These are phyloP conservation scores for Podila clonocystis DNA, from an alignment of 192 early-diverging fungal genomes.

Conservation along the genomic window DNA sequence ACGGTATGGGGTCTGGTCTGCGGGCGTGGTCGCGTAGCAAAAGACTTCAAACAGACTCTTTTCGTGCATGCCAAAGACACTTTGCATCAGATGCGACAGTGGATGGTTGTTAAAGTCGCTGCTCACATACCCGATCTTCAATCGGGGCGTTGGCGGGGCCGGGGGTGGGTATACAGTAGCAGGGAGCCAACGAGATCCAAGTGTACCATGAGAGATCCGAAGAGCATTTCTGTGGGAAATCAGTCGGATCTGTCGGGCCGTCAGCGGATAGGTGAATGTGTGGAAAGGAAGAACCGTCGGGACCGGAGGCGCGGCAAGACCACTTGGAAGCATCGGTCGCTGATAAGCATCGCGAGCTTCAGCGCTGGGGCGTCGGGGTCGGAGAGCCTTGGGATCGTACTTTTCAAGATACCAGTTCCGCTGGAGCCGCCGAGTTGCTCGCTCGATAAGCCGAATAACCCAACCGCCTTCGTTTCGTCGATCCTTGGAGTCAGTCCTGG, in stretches of 20 bases:
- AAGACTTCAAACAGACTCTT: constrained; percentile 73
- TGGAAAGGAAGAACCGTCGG: constrained; percentile 95
- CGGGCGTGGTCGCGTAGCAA: constrained; percentile 86
- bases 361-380: constrained; percentile 14
- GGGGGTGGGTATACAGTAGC: constrained; percentile 80
- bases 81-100: constrained; percentile 93
- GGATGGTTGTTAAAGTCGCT: constrained; percentile 97
- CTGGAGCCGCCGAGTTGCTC: constrained; percentile 67
- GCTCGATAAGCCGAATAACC: constrained; percentile 73
- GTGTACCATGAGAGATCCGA: constrained; percentile 76
- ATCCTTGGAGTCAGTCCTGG: constrained; percentile 31
- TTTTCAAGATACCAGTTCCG: constrained; percentile 72
- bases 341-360: constrained; percentile 20
- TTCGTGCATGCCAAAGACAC: constrained; percentile 94
- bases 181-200: constrained; percentile 61
- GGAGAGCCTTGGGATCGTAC: constrained; percentile 26
- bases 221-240: constrained; percentile 89
- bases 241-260: constrained; percentile 83
- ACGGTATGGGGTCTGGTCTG: constrained; percentile 83
- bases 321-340: constrained; percentile 41
- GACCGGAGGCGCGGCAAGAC: constrained; percentile 68
- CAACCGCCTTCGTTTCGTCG: constrained; percentile 76
- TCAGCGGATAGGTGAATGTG: constrained; percentile 93
- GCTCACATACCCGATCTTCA: constrained; percentile 89
- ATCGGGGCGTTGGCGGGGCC: constrained; percentile 68